phyloP scores from a whole-genome alignment of 192 early-diverging fungal species.

The Haplosporangium gracile region DNA sequence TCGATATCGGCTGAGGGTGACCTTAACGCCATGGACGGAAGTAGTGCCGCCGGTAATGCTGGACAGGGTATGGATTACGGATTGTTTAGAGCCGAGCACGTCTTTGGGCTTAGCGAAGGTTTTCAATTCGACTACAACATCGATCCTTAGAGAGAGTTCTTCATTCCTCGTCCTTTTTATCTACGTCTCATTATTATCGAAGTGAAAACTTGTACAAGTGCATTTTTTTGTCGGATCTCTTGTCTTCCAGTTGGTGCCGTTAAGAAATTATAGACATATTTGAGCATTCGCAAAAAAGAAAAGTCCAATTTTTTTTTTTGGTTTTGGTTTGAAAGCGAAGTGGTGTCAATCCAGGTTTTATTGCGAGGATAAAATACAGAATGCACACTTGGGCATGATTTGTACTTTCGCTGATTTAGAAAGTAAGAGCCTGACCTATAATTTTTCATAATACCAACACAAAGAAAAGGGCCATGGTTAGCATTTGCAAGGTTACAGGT shows the following conservation, averaged over 20 bases:
- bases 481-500: not conserved
- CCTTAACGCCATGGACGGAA: too few species aligned
- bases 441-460: not conserved
- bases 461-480: not conserved
- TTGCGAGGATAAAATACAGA: constrained; percentile 56
- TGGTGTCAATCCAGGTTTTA: constrained; percentile 57
- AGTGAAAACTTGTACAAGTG: not conserved
- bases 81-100: constrained; percentile 35
- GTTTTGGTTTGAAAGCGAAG: not conserved
- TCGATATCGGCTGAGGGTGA: too few species aligned
- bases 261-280: not conserved
- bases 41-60: not conserved
- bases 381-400: constrained; percentile 44
- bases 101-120: constrained; percentile 51
- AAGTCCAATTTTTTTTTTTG: not conserved
- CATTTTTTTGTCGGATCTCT: not conserved
- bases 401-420: constrained; percentile 51
- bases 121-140: constrained; percentile 50
- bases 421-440: constrained; percentile 55
- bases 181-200: too few species aligned
- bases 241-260: not conserved
- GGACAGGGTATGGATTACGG: constrained; percentile 6
- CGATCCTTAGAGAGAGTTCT: not conserved
- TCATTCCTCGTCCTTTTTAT: not conserved
- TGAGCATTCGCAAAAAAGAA: too few species aligned